Percentiles rank a stretch among this genome's conserved stretches.
phyloP scores from a whole-genome alignment of 2,329 filamentous ascomycete genomes.

The Colletotrichum zoysiae region DNA sequence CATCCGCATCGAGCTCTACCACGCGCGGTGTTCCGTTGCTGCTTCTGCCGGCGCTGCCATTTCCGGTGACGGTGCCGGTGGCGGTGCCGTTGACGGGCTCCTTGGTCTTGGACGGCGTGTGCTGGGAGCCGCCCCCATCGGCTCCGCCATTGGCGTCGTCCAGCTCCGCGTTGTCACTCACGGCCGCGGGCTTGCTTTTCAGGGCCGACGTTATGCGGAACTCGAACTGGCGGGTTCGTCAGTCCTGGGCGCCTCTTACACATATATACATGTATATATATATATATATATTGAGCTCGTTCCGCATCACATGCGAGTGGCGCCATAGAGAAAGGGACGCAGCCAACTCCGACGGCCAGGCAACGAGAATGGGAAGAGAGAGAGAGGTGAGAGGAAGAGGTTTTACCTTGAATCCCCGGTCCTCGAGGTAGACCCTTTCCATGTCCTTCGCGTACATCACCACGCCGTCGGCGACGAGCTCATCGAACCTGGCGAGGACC shows the following conservation, averaged over 20 bases:
- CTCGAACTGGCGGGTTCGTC: conserved; percentile 18
- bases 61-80: background rate
- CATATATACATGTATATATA: too few relatives aligned
- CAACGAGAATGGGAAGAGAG: too few relatives aligned
- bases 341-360: background rate
- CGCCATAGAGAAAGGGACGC: too few relatives aligned
- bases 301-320: background rate
- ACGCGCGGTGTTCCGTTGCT: background rate
- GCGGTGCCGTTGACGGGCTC: background rate
- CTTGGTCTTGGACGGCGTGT: background rate
- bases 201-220: conserved; percentile 35
- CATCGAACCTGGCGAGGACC: conserved; percentile 27
- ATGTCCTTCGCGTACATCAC: conserved; percentile 32
- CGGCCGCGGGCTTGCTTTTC: conserved; percentile 31
- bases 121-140: background rate
- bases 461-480: conserved; percentile 10
- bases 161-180: conserved; percentile 27
- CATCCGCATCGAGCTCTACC: conserved; percentile 15
- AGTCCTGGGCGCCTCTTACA: background rate
- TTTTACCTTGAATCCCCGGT: conserved; percentile 28
- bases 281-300: background rate
- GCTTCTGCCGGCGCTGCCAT: background rate
- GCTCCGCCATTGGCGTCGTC: background rate
- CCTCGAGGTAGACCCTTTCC: conserved; percentile 22
- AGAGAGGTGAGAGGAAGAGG: background rate